Conservation (phyloP, 1,139 yeast genomes). For the Hemisphaericaspora lyxosophila region DNA sequence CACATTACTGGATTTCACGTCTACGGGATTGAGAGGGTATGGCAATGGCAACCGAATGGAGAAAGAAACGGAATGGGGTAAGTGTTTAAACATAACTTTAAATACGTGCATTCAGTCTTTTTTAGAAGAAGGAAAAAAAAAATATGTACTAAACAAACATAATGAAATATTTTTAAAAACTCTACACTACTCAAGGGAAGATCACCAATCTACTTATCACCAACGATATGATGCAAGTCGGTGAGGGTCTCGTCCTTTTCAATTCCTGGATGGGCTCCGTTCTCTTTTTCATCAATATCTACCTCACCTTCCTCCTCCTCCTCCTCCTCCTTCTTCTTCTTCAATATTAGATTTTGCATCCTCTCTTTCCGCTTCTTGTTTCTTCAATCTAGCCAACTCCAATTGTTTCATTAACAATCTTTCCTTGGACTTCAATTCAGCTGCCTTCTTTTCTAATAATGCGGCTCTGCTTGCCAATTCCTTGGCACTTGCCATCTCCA, state of each 20-base stretch:
- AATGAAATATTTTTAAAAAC: background rate
- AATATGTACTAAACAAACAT: no score
- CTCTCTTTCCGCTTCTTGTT: conserved; percentile 6
- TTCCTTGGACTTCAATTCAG: conserved; percentile 68
- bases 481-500: conserved; percentile 74
- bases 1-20: background rate
- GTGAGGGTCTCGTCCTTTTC: conserved; percentile 54
- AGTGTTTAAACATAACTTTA: no score
- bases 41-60: no score
- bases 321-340: conserved; percentile 4
- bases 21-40: no score
- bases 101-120: no score
- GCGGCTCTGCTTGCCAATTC: conserved; percentile 72
- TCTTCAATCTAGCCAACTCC: conserved; percentile 20
- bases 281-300: conserved; percentile 1
- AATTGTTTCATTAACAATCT: conserved; percentile 45
- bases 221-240: conserved; percentile 49
- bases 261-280: conserved; percentile 3
- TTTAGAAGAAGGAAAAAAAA: no score
- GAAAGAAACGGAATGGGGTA: no score
- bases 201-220: conserved; percentile 6
- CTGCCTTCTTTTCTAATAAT: conserved; percentile 74
- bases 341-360: conserved; percentile 3
- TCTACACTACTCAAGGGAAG: no score
- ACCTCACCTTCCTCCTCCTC: conserved; percentile 11